Conservation (phyloP, 768 basidiomycete species). For the Rickenella mellea region DNA sequence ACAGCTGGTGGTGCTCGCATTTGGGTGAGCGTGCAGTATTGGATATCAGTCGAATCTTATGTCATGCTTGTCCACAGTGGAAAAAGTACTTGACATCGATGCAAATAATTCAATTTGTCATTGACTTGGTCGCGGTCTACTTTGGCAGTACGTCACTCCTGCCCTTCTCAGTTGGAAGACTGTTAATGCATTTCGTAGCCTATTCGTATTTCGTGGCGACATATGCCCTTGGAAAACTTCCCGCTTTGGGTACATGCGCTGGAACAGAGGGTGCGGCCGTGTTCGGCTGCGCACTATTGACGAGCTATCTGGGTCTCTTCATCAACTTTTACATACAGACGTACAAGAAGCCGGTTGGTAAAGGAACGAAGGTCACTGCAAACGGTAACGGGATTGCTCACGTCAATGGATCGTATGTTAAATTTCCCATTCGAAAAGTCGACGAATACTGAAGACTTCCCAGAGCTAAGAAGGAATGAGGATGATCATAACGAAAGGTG, state of each 20-base stretch:
- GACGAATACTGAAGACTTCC: not conserved
- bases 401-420: constrained; percentile 25
- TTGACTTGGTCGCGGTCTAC: constrained; percentile 87
- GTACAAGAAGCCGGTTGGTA: constrained; percentile 53
- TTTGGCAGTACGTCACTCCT: constrained; percentile 72
- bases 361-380: constrained; percentile 12
- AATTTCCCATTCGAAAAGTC: too few relatives aligned
- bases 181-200: constrained; percentile 27
- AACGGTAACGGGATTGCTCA: constrained; percentile 33
- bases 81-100: constrained; percentile 95
- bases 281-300: constrained; percentile 82
- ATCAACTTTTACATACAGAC: constrained; percentile 91
- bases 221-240: constrained; percentile 39
- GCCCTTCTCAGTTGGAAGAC: constrained; percentile 3
- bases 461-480: not conserved
- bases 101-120: constrained; percentile 94
- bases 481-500: too few relatives aligned
- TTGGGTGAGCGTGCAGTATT: constrained; percentile 55
- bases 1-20: constrained; percentile 95
- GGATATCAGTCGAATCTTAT: not conserved
- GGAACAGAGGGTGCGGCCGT: constrained; percentile 84
- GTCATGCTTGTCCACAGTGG: constrained; percentile 53
- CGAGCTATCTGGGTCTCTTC: constrained; percentile 88
- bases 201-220: constrained; percentile 74
- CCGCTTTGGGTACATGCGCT: constrained; percentile 73